A percentile compares a stretch with the other conserved stretches of the same genome.
Evolutionary conservation across 208 protist genomes (phyloP).

Genomic region (Zelonia costaricensis): DNA sequence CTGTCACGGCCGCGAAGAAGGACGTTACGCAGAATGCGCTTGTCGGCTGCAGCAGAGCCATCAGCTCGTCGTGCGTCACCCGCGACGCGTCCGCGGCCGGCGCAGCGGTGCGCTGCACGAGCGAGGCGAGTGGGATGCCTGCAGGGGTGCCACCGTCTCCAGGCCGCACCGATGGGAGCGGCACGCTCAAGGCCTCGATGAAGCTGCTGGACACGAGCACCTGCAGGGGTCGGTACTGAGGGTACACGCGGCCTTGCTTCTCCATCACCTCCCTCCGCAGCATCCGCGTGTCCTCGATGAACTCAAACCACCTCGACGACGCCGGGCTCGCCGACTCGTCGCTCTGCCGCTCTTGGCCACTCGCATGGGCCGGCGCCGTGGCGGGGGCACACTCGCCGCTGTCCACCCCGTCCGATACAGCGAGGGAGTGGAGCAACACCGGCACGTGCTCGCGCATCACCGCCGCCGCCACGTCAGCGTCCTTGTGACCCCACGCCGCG

Average conservation of each 20-base stretch:
- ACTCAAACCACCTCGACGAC: slow-evolving; percentile 20
- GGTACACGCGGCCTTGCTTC: slow-evolving; percentile 11
- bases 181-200: slow-evolving; percentile 2
- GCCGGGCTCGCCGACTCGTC: background rate
- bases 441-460: slow-evolving; percentile 30
- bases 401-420: background rate
- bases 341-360: background rate
- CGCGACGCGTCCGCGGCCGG: background rate
- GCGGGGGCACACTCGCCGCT: background rate
- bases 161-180: background rate
- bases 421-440: slow-evolving; percentile 17
- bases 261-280: background rate
- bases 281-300: slow-evolving; percentile 7
- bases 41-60: slow-evolving; percentile 5
- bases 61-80: slow-evolving; percentile 2
- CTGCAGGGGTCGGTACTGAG: slow-evolving; percentile 14
- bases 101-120: slow-evolving; percentile 3
- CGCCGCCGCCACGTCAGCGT: slow-evolving; percentile 3
- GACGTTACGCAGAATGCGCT: background rate
- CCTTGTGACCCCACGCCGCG: slow-evolving; percentile 34
- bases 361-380: too few relatives aligned
- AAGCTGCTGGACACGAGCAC: slow-evolving; percentile 6
- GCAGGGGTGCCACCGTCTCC: background rate
- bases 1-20: slow-evolving; percentile 14
- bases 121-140: background rate